Evolutionary conservation across 768 basidiomycete genomes (phyloP).

Genomic region (Grammothele lineata): DNA sequence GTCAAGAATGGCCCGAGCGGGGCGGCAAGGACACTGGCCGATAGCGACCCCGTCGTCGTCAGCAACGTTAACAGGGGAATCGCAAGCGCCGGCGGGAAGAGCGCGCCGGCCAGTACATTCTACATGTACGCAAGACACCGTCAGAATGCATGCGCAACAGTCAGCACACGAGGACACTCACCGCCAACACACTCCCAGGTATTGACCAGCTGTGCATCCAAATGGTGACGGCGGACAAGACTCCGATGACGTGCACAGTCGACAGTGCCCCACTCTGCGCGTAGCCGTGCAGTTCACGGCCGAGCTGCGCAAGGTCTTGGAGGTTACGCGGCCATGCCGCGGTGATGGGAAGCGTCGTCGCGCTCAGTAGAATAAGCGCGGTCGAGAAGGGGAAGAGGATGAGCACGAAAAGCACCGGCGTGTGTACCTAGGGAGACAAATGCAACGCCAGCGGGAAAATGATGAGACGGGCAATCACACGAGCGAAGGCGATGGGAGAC

Average conservation of each 20-base stretch:
- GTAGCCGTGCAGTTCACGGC: slow-evolving; percentile 72
- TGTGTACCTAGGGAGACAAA: too few species aligned
- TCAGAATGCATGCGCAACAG: slow-evolving; percentile 10
- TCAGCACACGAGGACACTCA: slow-evolving; percentile 33
- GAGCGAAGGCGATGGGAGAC: slow-evolving; percentile 18
- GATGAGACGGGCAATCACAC: slow-evolving; percentile 15
- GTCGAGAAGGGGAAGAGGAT: slow-evolving; percentile 71
- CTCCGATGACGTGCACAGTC: slow-evolving; percentile 73
- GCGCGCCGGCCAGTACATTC: slow-evolving; percentile 88
- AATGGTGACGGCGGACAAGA: slow-evolving; percentile 77
- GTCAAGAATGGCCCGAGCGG: slow-evolving; percentile 84
- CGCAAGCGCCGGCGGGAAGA: slow-evolving; percentile 80
- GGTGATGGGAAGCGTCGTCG: slow-evolving; percentile 63
- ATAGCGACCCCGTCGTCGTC: slow-evolving; percentile 83
- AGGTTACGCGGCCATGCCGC: slow-evolving; percentile 74
- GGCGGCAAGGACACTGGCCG: slow-evolving; percentile 73
- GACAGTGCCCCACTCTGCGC: slow-evolving; percentile 64
- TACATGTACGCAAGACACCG: slow-evolving; percentile 27
- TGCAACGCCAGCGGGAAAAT: slow-evolving; percentile 1
- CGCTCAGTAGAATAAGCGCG: slow-evolving; percentile 38
- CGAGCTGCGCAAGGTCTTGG: slow-evolving; percentile 70
- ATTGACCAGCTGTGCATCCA: slow-evolving; percentile 99
- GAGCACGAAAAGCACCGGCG: slow-evolving; percentile 66
- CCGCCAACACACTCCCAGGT: slow-evolving; percentile 91
- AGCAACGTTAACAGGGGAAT: slow-evolving; percentile 78